These are phyloP conservation scores for Uronychia setigera DNA, from an alignment of 73 alveolate genomes.

Conservation along the genomic window DNA sequence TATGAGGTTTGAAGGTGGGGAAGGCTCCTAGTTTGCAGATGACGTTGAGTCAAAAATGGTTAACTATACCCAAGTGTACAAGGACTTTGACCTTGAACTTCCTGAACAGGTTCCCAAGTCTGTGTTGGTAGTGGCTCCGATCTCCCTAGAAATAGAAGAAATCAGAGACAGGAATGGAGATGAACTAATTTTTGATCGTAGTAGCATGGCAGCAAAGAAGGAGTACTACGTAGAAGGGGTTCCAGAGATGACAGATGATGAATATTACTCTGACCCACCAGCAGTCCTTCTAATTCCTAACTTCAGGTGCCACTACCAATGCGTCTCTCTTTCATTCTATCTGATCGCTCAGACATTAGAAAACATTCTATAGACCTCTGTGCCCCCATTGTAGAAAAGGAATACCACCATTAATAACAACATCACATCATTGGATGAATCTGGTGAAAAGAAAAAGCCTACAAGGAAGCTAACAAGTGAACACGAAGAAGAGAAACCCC, in stretches of 20 bases:
- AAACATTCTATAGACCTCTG: background rate
- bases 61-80: background rate
- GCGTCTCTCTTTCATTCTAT: background rate
- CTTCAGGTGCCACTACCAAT: background rate
- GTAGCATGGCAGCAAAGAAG: background rate
- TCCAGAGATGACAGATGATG: background rate
- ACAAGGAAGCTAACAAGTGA: no score
- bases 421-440: no score
- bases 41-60: background rate
- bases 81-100: background rate
- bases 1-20: background rate
- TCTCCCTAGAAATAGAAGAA: background rate
- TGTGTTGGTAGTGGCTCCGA: background rate
- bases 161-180: background rate
- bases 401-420: no score
- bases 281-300: background rate
- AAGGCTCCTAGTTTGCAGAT: background rate
- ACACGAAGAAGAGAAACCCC: background rate
- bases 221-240: background rate
- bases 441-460: no score
- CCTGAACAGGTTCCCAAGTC: background rate
- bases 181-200: background rate
- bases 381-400: background rate
- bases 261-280: background rate
- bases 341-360: background rate